These are phyloP conservation scores for Rhizoctonia solani DNA, from an alignment of 1,284 basidiomycete species.

Conservation along the genomic window DNA sequence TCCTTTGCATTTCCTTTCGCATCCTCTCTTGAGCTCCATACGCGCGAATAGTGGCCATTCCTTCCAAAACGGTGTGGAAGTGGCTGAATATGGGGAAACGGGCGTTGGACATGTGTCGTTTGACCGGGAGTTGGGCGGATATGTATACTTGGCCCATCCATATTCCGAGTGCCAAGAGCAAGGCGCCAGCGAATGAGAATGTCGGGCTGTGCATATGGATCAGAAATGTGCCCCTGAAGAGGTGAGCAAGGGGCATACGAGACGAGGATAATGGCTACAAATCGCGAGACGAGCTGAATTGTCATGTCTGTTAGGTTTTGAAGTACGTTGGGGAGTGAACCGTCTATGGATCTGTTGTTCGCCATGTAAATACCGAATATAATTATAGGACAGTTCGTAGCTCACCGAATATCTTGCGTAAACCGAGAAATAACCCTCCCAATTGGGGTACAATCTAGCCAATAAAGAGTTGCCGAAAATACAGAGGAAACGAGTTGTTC, in stretches of 20 bases:
- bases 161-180: slow-evolving; percentile 53
- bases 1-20: slow-evolving; percentile 34
- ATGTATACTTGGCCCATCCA: slow-evolving; percentile 59
- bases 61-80: background rate
- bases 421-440: slow-evolving; percentile 51
- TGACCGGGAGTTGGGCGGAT: slow-evolving; percentile 73
- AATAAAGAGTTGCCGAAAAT: slow-evolving; percentile 58
- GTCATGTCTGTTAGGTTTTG: slow-evolving; percentile 45
- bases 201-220: slow-evolving; percentile 34
- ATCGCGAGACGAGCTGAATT: slow-evolving; percentile 46
- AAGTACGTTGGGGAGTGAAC: slow-evolving; percentile 38
- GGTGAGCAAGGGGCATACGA: slow-evolving; percentile 6
- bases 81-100: slow-evolving; percentile 60
- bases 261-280: slow-evolving; percentile 49
- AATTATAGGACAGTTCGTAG: too few relatives aligned
- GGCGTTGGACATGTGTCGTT: slow-evolving; percentile 72
- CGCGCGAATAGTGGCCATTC: slow-evolving; percentile 45
- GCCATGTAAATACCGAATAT: too few relatives aligned
- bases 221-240: background rate
- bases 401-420: slow-evolving; percentile 49
- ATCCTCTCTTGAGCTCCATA: slow-evolving; percentile 39
- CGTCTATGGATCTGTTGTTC: slow-evolving; percentile 26
- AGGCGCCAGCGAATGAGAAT: slow-evolving; percentile 49
- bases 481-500: slow-evolving; percentile 58
- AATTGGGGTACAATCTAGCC: slow-evolving; percentile 50